These are phyloP conservation scores for Calonectria fujianensis DNA, from an alignment of 2,329 filamentous ascomycete genomes.

Conservation along the genomic window DNA sequence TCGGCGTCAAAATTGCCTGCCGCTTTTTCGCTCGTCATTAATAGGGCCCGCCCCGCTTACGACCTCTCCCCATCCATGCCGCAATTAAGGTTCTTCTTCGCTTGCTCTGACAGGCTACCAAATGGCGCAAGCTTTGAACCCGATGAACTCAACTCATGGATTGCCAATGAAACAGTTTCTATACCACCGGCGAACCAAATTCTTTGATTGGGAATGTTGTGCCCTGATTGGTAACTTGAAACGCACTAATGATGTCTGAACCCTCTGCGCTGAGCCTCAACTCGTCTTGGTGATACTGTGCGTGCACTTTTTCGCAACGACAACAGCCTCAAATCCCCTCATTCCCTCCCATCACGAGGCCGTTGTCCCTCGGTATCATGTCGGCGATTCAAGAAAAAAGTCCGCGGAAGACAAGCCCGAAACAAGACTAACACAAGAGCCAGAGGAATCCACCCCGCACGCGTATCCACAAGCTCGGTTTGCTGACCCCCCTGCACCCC, in stretches of 20 bases:
- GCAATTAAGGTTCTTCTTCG: background rate
- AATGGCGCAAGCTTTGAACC: background rate
- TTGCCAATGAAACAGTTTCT: background rate
- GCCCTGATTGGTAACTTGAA: background rate
- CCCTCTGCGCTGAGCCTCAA: background rate
- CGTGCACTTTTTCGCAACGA: background rate
- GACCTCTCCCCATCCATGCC: background rate
- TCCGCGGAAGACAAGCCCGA: constrained; percentile 6
- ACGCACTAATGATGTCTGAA: background rate
- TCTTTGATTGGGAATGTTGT: background rate
- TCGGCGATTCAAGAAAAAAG: constrained; percentile 5
- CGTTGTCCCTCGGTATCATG: constrained; percentile 3
- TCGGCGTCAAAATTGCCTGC: constrained; percentile 18
- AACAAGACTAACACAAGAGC: constrained; percentile 1
- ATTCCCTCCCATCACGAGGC: background rate
- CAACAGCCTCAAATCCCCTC: background rate
- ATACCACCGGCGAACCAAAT: background rate
- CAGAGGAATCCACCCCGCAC: constrained; percentile 10
- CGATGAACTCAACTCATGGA: background rate
- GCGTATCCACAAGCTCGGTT: constrained; percentile 4
- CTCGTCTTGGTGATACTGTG: background rate
- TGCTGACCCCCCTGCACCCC: constrained; percentile 16
- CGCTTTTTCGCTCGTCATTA: constrained; percentile 11
- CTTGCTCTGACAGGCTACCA: background rate
- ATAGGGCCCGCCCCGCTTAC: constrained; percentile 5